Base-by-base conservation (phyloP, 306 rosid genomes). In the Gynostemma pentaphyllum region DNA sequence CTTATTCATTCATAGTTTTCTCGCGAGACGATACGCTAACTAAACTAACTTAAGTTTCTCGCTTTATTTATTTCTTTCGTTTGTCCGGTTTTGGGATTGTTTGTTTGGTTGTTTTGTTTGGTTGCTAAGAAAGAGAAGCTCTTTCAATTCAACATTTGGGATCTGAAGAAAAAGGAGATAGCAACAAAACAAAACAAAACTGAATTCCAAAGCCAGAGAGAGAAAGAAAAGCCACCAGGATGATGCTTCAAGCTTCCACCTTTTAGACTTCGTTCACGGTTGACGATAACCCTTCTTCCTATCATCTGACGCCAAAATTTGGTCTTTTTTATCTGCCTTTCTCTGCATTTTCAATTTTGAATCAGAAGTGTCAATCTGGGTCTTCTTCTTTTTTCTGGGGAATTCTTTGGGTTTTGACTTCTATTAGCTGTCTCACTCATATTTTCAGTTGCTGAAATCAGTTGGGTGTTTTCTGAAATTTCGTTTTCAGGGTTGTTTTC, bases 51-150 rank as follows among this genome's bases (percentile, higher is more conserved):
- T 16, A 16, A 14, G 39, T 8, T 27, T 26, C 22, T 28, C 53
- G 0, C 3, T 4, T 12, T 28, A 45, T 24, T 36, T 57, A 29
- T 18, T 57, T 57, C 36, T 53, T 53, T 53, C 39, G 21, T 28
- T 28, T 53, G 60, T 53, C 60, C 37, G 28, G 28, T 53, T 53
- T 29, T 9, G 28, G 32, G 45, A 19, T 57, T 57, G 64, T 57
- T 57, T 57, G 64, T 57, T 57, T 57, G 46, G 64, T 57, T 57
- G 29, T 57, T 57, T 57, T 57, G 64, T 57, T 57, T 5, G 46
- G 18, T 36, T 57, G 29, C 62, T 28, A 19, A n/a, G 45, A 19
- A 16, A 45, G 3, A 14, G 46, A 14, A 42, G 18, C 8, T 57
- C n/a, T n/a, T n/a, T n/a, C n/a, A n/a, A n/a, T n/a, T n/a, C 46